Evolutionary conservation across 106 monocot species (phyloP).

Genomic region (Dactylorhiza incarnata): DNA sequence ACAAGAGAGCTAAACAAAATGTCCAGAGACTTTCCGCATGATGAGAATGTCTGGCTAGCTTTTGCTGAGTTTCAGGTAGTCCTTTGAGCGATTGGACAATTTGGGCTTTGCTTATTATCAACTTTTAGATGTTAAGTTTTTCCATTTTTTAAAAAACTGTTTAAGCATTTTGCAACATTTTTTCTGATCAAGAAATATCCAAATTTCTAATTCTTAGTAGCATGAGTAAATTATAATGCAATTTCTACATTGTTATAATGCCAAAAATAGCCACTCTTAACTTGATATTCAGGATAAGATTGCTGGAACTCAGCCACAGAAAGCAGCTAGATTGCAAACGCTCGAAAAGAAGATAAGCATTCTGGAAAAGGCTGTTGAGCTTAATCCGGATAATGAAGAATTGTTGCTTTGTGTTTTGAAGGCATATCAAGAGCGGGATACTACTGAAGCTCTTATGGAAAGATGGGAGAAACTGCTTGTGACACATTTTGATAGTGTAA

Average conservation of each 20-base stretch:
- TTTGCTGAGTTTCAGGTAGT: conserved; percentile 96
- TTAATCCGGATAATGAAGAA: conserved; percentile 81
- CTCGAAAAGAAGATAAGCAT: conserved; percentile 96
- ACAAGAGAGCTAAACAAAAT: conserved; percentile 87
- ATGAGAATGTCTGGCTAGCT: conserved; percentile 79
- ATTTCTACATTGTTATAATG: background rate
- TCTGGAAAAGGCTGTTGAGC: conserved; percentile 83
- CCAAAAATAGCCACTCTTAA: background rate
- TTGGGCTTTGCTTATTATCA: background rate
- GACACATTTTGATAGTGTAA: conserved; percentile 64
- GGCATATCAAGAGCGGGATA: conserved; percentile 71
- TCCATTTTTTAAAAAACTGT: background rate
- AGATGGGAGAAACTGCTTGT: conserved; percentile 78
- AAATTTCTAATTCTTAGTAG: background rate
- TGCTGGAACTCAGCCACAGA: conserved; percentile 62
- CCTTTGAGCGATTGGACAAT: background rate
- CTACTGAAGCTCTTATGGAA: conserved; percentile 34
- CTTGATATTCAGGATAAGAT: conserved; percentile 62
- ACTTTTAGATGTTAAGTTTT: background rate
- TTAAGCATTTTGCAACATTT: background rate
- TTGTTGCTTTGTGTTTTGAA: conserved; percentile 66
- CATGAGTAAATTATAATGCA: conserved; percentile 3
- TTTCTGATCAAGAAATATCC: background rate
- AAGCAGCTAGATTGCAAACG: conserved; percentile 79
- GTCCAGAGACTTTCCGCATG: conserved; percentile 77